Evolutionary conservation across 75 land plant genomes (phyloP).

Genomic region (Sequoia sempervirens): DNA sequence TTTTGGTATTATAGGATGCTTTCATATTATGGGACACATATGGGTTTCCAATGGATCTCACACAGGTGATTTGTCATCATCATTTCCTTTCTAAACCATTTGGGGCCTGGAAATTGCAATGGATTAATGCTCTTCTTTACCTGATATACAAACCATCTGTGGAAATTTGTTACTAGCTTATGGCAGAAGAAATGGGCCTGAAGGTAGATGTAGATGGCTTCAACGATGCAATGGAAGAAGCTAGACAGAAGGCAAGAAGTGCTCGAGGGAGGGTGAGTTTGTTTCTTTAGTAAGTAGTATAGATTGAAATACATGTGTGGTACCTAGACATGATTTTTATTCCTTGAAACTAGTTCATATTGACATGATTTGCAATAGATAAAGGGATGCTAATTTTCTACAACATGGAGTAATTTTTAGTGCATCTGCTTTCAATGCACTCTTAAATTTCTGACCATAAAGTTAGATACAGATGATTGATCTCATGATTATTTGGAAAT

Average conservation of each 20-base stretch:
- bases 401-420: background rate
- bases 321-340: background rate
- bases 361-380: background rate
- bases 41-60: conserved; percentile 90
- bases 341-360: background rate
- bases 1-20: conserved; percentile 64
- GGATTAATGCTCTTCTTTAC: background rate
- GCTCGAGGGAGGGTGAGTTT: conserved; percentile 70
- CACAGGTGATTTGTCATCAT: conserved; percentile 54
- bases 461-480: background rate
- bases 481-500: background rate
- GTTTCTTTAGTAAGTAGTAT: background rate
- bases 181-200: conserved; percentile 93
- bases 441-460: background rate
- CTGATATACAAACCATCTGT: background rate
- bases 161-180: conserved; percentile 42
- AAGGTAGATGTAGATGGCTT: conserved; percentile 78
- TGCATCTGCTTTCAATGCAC: background rate
- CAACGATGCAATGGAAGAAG: conserved; percentile 78
- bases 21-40: conserved; percentile 93
- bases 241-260: conserved; percentile 78
- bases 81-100: background rate
- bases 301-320: background rate
- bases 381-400: background rate
- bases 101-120: background rate